Conservation (phyloP, 352 stramenopile species). For the Phytophthora pseudosyringae region DNA sequence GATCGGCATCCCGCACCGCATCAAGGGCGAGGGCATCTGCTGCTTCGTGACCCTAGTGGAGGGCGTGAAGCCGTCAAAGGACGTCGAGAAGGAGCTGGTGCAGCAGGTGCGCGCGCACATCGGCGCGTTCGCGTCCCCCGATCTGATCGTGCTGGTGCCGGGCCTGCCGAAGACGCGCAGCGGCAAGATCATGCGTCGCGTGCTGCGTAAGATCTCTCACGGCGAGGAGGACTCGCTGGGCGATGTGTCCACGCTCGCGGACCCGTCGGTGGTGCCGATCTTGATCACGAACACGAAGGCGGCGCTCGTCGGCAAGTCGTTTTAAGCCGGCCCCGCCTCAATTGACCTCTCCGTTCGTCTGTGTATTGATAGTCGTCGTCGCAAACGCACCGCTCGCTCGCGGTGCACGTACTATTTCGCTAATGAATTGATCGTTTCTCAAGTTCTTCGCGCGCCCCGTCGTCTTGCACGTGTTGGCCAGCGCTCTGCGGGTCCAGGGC, state of each 20-base stretch:
- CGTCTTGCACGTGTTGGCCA: slow-evolving; percentile 1
- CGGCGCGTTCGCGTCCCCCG: slow-evolving; percentile 96
- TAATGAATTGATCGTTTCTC: slow-evolving; percentile 36
- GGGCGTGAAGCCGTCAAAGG: slow-evolving; percentile 56
- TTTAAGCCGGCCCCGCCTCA: slow-evolving; percentile 73
- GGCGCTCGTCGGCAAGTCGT: slow-evolving; percentile 65
- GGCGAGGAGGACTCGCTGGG: slow-evolving; percentile 95
- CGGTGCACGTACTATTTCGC: slow-evolving; percentile 37
- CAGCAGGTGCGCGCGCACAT: slow-evolving; percentile 92
- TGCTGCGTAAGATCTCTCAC: slow-evolving; percentile 98
- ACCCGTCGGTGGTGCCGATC: slow-evolving; percentile 95
- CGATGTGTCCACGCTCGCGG: slow-evolving; percentile 97
- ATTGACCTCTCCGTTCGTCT: slow-evolving; percentile 18
- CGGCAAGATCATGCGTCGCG: slow-evolving; percentile 99
- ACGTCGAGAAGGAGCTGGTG: slow-evolving; percentile 75
- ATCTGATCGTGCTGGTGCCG: slow-evolving; percentile 94
- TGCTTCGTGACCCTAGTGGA: slow-evolving; percentile 94
- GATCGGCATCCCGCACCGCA: slow-evolving; percentile 94
- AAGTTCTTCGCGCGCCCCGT: background rate
- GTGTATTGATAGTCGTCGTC: slow-evolving; percentile 37
- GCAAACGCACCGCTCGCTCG: slow-evolving; percentile 63
- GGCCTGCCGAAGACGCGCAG: slow-evolving; percentile 96
- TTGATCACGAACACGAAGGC: slow-evolving; percentile 92
- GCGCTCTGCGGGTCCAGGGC: slow-evolving; percentile 23
- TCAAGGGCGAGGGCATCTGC: slow-evolving; percentile 98